Evolutionary conservation across 2,329 filamentous ascomycete genomes (phyloP).

Genomic region (Epichloe hybrida): DNA sequence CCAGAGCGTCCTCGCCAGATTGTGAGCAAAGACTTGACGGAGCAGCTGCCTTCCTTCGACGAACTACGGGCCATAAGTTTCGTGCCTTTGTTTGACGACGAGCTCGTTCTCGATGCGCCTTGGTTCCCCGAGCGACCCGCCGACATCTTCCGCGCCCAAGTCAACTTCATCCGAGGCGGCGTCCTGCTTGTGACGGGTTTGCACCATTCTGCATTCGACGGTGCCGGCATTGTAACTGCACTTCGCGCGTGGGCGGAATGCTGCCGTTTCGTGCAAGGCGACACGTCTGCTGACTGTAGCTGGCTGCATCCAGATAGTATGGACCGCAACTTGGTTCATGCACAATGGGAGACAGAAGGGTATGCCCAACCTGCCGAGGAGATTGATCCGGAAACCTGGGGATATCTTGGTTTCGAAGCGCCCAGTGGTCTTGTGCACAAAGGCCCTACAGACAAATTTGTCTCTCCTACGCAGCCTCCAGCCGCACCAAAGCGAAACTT

Average conservation of each 20-base stretch:
- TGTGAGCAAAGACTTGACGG: slow-evolving; percentile 16
- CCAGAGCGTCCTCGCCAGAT: slow-evolving; percentile 3
- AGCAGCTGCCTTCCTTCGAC: slow-evolving; percentile 13
- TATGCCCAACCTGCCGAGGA: slow-evolving; percentile 9
- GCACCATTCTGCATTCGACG: slow-evolving; percentile 16
- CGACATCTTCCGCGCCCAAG: slow-evolving; percentile 16
- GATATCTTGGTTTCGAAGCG: slow-evolving; percentile 12
- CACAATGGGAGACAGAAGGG: slow-evolving; percentile 7
- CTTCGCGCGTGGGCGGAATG: slow-evolving; percentile 19
- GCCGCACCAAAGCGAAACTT: neutral
- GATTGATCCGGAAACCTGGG: slow-evolving; percentile 15
- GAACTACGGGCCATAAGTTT: slow-evolving; percentile 14
- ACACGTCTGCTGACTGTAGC: slow-evolving; percentile 12
- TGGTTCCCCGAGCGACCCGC: slow-evolving; percentile 14
- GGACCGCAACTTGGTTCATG: slow-evolving; percentile 12
- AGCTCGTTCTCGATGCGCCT: slow-evolving; percentile 12
- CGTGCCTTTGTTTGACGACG: slow-evolving; percentile 14
- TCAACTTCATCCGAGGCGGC: slow-evolving; percentile 18
- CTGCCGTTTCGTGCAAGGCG: slow-evolving; percentile 16
- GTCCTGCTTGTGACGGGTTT: slow-evolving; percentile 16
- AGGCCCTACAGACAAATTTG: neutral
- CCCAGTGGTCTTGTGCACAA: neutral
- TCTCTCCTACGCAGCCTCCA: slow-evolving; percentile 5
- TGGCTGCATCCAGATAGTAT: slow-evolving; percentile 18
- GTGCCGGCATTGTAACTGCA: slow-evolving; percentile 15